These are phyloP conservation scores for Coemansia sp. DNA, from an alignment of 192 early-diverging fungal genomes.

Conservation along the genomic window DNA sequence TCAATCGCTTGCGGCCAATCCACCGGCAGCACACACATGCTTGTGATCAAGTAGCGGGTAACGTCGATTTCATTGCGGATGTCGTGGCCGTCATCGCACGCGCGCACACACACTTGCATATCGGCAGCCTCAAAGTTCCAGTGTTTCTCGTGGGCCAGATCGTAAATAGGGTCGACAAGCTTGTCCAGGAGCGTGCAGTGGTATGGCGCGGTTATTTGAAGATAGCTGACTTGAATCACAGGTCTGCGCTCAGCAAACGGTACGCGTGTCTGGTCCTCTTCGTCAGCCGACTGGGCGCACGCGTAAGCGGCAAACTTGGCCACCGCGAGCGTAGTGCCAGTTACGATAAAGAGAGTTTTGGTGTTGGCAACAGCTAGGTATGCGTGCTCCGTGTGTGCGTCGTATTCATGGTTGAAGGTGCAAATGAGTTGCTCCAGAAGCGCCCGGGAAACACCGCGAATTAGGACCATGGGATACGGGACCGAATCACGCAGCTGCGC, in stretches of 20 bases:
- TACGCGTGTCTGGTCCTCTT: slow-evolving; percentile 62
- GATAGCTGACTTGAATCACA: slow-evolving; percentile 72
- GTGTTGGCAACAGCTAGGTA: slow-evolving; percentile 27
- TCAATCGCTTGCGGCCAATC: slow-evolving; percentile 63
- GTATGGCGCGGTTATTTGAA: slow-evolving; percentile 87
- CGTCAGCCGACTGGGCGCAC: slow-evolving; percentile 3
- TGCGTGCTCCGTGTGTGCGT: background rate
- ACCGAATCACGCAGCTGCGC: background rate
- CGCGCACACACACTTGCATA: slow-evolving; percentile 63
- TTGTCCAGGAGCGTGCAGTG: slow-evolving; percentile 22
- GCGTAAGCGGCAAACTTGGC: slow-evolving; percentile 8
- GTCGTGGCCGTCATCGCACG: slow-evolving; percentile 81
- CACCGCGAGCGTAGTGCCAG: slow-evolving; percentile 6
- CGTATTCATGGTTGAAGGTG: slow-evolving; percentile 13
- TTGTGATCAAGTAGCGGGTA: slow-evolving; percentile 63
- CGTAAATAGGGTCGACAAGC: background rate
- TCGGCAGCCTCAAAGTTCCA: slow-evolving; percentile 16
- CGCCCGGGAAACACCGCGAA: slow-evolving; percentile 11
- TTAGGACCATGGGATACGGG: slow-evolving; percentile 23
- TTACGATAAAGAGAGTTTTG: slow-evolving; percentile 17
- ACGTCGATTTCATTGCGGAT: slow-evolving; percentile 58
- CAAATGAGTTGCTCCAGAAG: slow-evolving; percentile 7
- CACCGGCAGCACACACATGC: slow-evolving; percentile 62
- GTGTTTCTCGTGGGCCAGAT: slow-evolving; percentile 11
- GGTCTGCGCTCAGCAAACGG: slow-evolving; percentile 78